These are phyloP conservation scores for Pogostemon cablin DNA, from an alignment of 257 asterid genomes.

Conservation along the genomic window DNA sequence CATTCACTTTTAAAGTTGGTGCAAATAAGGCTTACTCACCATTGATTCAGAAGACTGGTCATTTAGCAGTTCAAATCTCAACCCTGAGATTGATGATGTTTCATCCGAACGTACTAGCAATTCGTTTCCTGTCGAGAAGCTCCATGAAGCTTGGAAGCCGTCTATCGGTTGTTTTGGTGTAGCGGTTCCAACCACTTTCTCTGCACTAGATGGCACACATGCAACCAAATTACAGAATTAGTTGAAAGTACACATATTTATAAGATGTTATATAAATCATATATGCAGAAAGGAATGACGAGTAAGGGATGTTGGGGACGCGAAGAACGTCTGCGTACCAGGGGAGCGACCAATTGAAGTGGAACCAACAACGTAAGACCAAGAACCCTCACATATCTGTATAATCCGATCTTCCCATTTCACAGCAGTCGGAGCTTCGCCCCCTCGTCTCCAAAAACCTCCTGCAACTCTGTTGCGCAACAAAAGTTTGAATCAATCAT, in stretches of 20 bases:
- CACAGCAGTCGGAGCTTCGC: constrained; percentile 75
- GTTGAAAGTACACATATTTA: not conserved
- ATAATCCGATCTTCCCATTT: constrained; percentile 82
- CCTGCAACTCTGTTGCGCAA: constrained; percentile 64
- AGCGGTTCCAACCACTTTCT: constrained; percentile 87
- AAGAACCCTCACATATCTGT: constrained; percentile 79
- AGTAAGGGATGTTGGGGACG: not conserved
- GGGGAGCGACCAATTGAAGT: constrained; percentile 85
- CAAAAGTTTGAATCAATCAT: not conserved
- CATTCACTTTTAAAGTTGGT: not conserved
- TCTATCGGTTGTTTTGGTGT: constrained; percentile 74
- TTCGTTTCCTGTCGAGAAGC: constrained; percentile 69
- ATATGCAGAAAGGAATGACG: not conserved
- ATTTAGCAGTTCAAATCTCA: constrained; percentile 50
- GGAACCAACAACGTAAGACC: constrained; percentile 86
- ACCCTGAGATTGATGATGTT: constrained; percentile 39
- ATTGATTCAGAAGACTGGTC: constrained; percentile 40
- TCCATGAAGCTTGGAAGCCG: constrained; percentile 81
- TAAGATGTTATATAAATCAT: not conserved
- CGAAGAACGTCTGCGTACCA: constrained; percentile 52
- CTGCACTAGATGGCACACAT: constrained; percentile 75
- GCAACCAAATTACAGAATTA: constrained; percentile 32
- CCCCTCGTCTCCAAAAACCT: constrained; percentile 94
- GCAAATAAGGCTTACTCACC: constrained; percentile 37
- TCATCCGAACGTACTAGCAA: constrained; percentile 54